phyloP scores from a whole-genome alignment of 805 yeast species.

The Wickerhamiella allomyrinae region DNA sequence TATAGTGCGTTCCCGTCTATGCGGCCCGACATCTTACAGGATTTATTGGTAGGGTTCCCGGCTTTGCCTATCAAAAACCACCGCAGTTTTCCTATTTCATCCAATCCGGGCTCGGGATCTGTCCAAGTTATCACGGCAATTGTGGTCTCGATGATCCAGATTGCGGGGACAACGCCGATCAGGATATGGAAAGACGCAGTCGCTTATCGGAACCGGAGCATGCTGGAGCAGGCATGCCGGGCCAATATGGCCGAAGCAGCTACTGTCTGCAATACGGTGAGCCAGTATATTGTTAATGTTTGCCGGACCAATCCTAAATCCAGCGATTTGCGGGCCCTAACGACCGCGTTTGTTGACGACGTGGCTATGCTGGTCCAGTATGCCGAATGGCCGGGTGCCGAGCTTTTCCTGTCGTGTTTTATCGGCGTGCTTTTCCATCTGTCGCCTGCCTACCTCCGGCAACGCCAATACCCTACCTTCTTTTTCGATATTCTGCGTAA shows the following conservation, averaged over 20 bases:
- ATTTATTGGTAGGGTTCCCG: neutral
- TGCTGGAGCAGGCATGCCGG: neutral
- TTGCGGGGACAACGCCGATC: constrained; percentile 1
- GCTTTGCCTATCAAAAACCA: neutral
- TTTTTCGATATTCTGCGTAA: constrained; percentile 3
- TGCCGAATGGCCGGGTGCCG: constrained; percentile 8
- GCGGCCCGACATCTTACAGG: neutral
- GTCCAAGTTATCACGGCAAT: neutral
- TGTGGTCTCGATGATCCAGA: constrained; percentile 1
- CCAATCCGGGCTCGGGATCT: neutral
- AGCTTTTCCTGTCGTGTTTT: constrained; percentile 4
- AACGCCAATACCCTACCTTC: constrained; percentile 1
- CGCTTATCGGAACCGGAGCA: neutral
- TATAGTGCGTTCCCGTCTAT: neutral
- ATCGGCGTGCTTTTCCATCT: neutral
- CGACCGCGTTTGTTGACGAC: constrained; percentile 4
- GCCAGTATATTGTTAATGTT: neutral
- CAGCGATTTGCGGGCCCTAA: neutral
- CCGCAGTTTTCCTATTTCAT: neutral
- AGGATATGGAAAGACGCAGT: constrained; percentile 5
- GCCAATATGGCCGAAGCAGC: neutral
- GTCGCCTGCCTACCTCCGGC: neutral
- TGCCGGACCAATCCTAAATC: neutral
- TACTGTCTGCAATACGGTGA: neutral
- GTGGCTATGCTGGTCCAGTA: constrained; percentile 1